Evolutionary conservation across 2,329 filamentous ascomycete genomes (phyloP).

Genomic region (Penicillium sclerotigenum): DNA sequence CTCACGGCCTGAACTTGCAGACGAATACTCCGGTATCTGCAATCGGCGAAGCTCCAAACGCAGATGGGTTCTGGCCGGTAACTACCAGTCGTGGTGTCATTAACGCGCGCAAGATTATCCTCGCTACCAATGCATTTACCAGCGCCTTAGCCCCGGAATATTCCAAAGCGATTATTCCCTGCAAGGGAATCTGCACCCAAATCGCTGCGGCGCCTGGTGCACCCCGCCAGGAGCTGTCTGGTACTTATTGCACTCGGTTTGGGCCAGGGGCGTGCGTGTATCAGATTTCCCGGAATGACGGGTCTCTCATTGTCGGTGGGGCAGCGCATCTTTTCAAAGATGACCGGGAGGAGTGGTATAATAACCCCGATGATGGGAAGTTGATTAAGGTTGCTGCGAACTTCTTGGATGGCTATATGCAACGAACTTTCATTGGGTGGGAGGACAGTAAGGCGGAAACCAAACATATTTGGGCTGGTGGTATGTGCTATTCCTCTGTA

Average conservation of each 20-base stretch:
- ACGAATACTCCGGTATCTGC: constrained; percentile 47
- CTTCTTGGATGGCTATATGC: constrained; percentile 38
- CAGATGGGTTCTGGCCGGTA: constrained; percentile 10
- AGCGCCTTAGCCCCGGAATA: constrained; percentile 69
- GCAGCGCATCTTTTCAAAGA: constrained; percentile 48
- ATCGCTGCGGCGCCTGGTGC: constrained; percentile 24
- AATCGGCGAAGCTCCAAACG: not conserved
- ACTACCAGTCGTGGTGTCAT: constrained; percentile 59
- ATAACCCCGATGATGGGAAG: constrained; percentile 44
- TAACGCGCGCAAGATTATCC: constrained; percentile 60
- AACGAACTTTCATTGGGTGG: constrained; percentile 35
- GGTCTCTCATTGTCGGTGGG: constrained; percentile 60
- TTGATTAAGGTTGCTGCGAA: constrained; percentile 48
- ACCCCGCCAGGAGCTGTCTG: constrained; percentile 30
- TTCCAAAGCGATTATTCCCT: constrained; percentile 69
- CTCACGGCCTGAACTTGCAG: constrained; percentile 48
- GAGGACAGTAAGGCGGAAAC: constrained; percentile 30
- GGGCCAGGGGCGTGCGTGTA: constrained; percentile 57
- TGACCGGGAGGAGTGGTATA: constrained; percentile 43
- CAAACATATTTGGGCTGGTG: constrained; percentile 34
- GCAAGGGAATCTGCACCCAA: constrained; percentile 54
- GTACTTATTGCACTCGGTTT: constrained; percentile 56
- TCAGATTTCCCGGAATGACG: constrained; percentile 57
- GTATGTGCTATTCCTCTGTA: constrained; percentile 7
- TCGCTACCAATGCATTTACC: constrained; percentile 85